These are phyloP conservation scores for Claviceps fusiformis DNA, from an alignment of 2,329 filamentous ascomycete species.

Conservation along the genomic window DNA sequence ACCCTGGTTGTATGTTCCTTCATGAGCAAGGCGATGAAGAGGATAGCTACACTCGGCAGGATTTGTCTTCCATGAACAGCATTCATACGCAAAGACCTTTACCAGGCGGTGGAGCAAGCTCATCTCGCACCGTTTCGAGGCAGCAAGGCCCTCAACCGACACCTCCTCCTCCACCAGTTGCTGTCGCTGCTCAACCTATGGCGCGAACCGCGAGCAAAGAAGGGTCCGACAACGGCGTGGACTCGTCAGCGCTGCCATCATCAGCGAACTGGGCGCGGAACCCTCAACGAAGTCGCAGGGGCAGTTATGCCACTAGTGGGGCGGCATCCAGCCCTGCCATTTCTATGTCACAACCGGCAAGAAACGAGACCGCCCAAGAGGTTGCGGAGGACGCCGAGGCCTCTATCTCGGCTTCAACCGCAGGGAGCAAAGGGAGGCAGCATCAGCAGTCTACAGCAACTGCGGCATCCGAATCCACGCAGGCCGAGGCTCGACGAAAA, in stretches of 20 bases:
- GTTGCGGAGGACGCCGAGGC: conserved; percentile 21
- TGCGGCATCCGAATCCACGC: neutral
- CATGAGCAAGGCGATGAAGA: conserved; percentile 98
- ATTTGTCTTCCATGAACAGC: conserved; percentile 88
- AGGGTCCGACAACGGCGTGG: conserved; percentile 53
- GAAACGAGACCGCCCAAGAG: conserved; percentile 36
- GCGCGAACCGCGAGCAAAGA: conserved; percentile 66
- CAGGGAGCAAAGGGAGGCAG: conserved; percentile 8
- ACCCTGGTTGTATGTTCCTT: conserved; percentile 94
- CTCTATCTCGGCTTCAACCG: conserved; percentile 13
- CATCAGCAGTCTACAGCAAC: conserved; percentile 5
- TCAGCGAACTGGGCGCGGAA: conserved; percentile 86
- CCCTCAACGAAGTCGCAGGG: conserved; percentile 52
- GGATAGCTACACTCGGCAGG: conserved; percentile 89
- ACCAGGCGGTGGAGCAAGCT: conserved; percentile 33
- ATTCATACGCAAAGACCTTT: conserved; percentile 65
- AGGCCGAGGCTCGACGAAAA: neutral
- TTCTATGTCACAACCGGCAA: conserved; percentile 42
- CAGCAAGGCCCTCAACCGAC: conserved; percentile 29
- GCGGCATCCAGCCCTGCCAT: conserved; percentile 71
- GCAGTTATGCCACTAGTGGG: conserved; percentile 68
- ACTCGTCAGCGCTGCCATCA: conserved; percentile 81
- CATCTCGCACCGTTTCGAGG: conserved; percentile 39
- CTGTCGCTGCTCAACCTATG: conserved; percentile 50
- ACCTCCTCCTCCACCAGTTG: conserved; percentile 26